Evolutionary conservation across 805 yeast species (phyloP), one percentile per base, ranked within the genome.

Genomic region (Cephaloascus fragrans): DNA sequence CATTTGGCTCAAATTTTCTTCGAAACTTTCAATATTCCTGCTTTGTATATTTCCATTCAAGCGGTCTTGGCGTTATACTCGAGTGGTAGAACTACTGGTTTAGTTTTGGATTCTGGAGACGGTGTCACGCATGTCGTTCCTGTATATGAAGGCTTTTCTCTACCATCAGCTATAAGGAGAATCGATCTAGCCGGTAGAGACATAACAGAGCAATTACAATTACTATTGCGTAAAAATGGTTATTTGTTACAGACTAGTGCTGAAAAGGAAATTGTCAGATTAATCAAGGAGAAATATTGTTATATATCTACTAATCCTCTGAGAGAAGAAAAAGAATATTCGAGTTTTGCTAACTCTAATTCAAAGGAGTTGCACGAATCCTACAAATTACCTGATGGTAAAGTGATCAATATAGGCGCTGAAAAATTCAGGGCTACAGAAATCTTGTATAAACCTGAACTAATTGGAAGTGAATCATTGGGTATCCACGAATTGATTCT

Each of bases 41-140:
- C 90, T n/a, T 50, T 80, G n/a, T 80, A 82, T 52, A 60, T 83
- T 12, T 69, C 80, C 3, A 65, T 83, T 37, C 90, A 83, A 47
- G 90, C 95, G 0, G 88, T 88, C 9, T 62, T 89, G 32, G 72
- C 96, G 3, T 62, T 89, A 32, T 89, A 90, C 59, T 88, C 97
- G 0, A 73, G 85, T 4, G 97, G 97, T 0, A 64, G 86, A 47
- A 89, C 97, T 5, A 88, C 95, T 0, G 97, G 97, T 1, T 73
- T 86, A 31, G 95, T 86, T 3, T 52, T 90, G 10, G 96, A 89
- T 52, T 74, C 82, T n/a, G 97, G 97, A 4, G 97, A 89, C 56
- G 97, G 97, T 3, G 95, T 87, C 19, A 74, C 84, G 32, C 89
- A 84, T 51, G 70, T 83, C 6, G 95, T 87, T 2, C 96, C 97